Percentiles rank a stretch among this genome's conserved stretches.
Evolutionary conservation across 192 early-diverging fungal species (phyloP).

Genomic region (Rhizoclosmatium sp.): DNA sequence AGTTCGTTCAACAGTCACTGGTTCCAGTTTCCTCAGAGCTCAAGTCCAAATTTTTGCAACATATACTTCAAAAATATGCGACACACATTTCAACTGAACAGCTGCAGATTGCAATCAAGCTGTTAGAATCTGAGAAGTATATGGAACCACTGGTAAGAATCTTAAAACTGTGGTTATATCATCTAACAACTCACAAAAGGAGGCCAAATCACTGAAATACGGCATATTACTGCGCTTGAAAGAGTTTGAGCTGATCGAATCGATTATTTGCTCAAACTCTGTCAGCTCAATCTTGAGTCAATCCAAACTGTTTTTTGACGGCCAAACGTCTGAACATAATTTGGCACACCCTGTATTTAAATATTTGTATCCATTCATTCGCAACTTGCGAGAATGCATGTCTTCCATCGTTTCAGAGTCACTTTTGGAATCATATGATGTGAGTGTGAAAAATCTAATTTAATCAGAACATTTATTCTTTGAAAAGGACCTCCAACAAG

Average conservation of each 20-base stretch:
- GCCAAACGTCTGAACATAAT: constrained; percentile 21
- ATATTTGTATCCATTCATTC: constrained; percentile 21
- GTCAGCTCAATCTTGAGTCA: neutral
- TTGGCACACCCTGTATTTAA: constrained; percentile 26
- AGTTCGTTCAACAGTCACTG: constrained; percentile 16
- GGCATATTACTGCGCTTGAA: neutral
- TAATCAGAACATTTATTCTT: constrained; percentile 21
- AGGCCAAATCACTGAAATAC: constrained; percentile 1
- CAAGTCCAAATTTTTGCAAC: neutral
- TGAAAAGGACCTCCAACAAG: constrained; percentile 35
- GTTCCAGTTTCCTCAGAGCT: neutral
- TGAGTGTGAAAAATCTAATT: neutral
- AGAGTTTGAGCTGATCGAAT: constrained; percentile 17
- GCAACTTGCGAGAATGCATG: constrained; percentile 7
- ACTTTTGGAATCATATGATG: neutral
- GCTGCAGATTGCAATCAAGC: neutral
- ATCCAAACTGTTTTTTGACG: constrained; percentile 16
- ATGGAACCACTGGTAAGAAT: no score
- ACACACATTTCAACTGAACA: neutral
- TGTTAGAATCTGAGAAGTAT: neutral
- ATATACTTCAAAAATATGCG: constrained; percentile 2
- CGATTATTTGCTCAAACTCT: neutral
- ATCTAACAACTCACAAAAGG: neutral
- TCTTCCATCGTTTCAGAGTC: neutral
- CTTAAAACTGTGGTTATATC: no score